phyloP scores from a whole-genome alignment of 177 flowering plant species.

The Telopea speciosissima region DNA sequence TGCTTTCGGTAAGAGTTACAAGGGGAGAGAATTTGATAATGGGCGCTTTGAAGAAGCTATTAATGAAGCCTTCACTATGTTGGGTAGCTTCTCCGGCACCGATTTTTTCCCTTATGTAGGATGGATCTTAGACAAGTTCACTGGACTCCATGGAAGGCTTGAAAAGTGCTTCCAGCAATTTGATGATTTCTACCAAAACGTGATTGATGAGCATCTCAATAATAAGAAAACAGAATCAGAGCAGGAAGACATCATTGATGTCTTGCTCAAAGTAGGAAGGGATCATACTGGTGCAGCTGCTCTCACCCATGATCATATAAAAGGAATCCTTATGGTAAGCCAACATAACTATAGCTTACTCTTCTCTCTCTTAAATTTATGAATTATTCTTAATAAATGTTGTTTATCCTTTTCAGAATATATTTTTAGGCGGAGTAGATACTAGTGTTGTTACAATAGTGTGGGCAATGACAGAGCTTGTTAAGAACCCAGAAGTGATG shows the following conservation, averaged over 20 bases:
- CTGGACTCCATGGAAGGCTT: slow-evolving; percentile 17
- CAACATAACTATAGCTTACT: too few species aligned
- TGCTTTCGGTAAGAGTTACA: slow-evolving; percentile 11
- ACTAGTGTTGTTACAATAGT: too few species aligned
- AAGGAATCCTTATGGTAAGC: slow-evolving; percentile 33
- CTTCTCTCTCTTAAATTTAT: too few species aligned
- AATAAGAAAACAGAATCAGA: slow-evolving; percentile 18
- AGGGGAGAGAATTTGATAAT: background rate
- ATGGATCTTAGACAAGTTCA: slow-evolving; percentile 27
- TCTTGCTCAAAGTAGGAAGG: too few species aligned
- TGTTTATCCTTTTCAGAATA: too few species aligned
- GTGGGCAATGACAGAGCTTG: too few species aligned
- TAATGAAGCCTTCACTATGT: background rate
- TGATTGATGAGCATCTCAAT: slow-evolving; percentile 29
- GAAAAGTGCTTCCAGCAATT: slow-evolving; percentile 25
- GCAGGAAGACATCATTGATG: slow-evolving; percentile 26
- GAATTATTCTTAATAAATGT: too few species aligned
- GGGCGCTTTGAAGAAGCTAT: background rate
- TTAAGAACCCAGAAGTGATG: too few species aligned
- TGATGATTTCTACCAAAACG: slow-evolving; percentile 27
- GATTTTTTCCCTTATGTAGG: slow-evolving; percentile 11
- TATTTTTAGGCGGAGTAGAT: too few species aligned
- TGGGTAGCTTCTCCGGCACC: background rate
- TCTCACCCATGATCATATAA: too few species aligned
- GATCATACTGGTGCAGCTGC: too few species aligned